Evolutionary conservation across 2,329 filamentous ascomycete species (phyloP).

Genomic region (Didymella segeticola): DNA sequence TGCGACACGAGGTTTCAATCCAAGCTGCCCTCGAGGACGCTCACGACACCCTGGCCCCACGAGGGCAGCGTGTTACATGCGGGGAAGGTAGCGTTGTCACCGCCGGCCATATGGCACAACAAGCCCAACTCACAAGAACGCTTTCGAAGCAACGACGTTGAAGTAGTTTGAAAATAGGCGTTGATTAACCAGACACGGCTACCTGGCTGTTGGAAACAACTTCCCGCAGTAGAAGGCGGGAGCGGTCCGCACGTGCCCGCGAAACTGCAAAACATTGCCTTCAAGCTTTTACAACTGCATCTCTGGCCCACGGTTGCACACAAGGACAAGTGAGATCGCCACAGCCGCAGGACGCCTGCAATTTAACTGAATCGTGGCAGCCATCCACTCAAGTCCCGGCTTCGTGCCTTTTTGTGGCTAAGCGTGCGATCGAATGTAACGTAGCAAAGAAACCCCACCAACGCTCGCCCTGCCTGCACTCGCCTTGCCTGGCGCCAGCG

Average conservation of each 20-base stretch:
- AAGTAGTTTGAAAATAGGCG: constrained; percentile 6
- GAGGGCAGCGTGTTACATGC: constrained; percentile 20
- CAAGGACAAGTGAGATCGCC: constrained; percentile 18
- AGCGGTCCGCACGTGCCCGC: constrained; percentile 9
- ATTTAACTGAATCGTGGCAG: constrained; percentile 27
- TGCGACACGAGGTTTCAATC: constrained; percentile 15
- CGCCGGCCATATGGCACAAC: constrained; percentile 4
- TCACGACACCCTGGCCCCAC: constrained; percentile 15
- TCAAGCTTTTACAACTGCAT: constrained; percentile 6
- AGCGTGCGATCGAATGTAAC: constrained; percentile 20
- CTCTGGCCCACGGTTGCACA: constrained; percentile 12
- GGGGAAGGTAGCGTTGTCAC: constrained; percentile 26
- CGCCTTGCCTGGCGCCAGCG: constrained; percentile 33
- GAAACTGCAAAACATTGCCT: constrained; percentile 9
- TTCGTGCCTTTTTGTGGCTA: constrained; percentile 18
- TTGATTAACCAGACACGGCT: constrained; percentile 14
- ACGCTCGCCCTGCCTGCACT: constrained; percentile 33
- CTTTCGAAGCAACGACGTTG: constrained; percentile 8
- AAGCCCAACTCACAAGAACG: background rate
- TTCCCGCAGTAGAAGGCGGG: constrained; percentile 10
- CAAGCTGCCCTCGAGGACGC: constrained; percentile 6
- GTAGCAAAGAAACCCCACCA: constrained; percentile 33
- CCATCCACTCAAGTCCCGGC: constrained; percentile 18
- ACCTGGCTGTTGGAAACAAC: constrained; percentile 15
- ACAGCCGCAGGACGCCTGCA: constrained; percentile 23